Evolutionary conservation across 345 rosid species (phyloP).

Genomic region (Gossypium stocksii): DNA sequence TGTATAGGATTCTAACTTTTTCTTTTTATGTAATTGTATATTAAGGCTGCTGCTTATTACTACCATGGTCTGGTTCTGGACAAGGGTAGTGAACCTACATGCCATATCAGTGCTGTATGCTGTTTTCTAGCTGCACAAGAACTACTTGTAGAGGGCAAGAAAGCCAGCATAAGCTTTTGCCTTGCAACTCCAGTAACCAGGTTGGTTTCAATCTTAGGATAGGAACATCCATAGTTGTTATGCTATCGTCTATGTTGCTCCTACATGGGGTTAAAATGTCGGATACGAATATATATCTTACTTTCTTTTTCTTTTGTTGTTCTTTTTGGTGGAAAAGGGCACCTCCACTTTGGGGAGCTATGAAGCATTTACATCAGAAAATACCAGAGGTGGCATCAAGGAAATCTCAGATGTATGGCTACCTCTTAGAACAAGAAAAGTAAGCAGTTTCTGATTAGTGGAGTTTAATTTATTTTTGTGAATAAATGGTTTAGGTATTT

Average conservation of each 20-base stretch:
- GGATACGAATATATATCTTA: neutral
- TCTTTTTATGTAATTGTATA: neutral
- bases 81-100: conserved; percentile 72
- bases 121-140: conserved; percentile 88
- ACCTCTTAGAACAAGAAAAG: conserved; percentile 88
- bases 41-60: conserved; percentile 87
- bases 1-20: neutral
- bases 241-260: neutral
- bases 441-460: conserved; percentile 28
- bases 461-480: neutral
- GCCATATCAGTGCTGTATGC: conserved; percentile 63
- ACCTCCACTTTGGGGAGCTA: conserved; percentile 82
- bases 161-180: conserved; percentile 76
- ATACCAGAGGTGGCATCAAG: conserved; percentile 84
- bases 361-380: conserved; percentile 81
- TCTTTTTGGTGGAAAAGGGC: conserved; percentile 35
- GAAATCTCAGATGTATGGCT: conserved; percentile 80
- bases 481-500: neutral
- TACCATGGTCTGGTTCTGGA: conserved; percentile 86
- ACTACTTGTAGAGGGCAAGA: conserved; percentile 77
- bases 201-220: conserved; percentile 30
- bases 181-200: conserved; percentile 74
- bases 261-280: neutral
- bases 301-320: neutral
- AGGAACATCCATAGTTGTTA: neutral